Evolutionary conservation across 225 moss, liverwort and hornwort genomes (phyloP).

Genomic region (Neckera pumila): DNA sequence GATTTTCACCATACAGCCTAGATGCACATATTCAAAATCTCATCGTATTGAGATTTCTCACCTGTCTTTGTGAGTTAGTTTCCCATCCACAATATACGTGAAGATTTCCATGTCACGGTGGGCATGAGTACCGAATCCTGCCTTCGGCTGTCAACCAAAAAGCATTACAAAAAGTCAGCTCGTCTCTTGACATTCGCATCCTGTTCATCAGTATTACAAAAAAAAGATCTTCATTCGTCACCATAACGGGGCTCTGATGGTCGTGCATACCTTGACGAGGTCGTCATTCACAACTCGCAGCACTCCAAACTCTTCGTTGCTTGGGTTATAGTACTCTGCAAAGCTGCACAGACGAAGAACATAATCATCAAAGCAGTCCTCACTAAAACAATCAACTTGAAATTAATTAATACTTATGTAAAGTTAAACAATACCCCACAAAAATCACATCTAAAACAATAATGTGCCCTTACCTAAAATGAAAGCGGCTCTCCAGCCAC

Average conservation of each 20-base stretch:
- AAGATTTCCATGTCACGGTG: constrained; percentile 97
- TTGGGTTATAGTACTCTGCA: constrained; percentile 66
- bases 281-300: constrained; percentile 91
- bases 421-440: not conserved
- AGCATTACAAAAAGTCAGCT: not conserved
- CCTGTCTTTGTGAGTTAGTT: constrained; percentile 96
- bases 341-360: constrained; percentile 35
- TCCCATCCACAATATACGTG: constrained; percentile 75
- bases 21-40: not conserved
- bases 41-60: not conserved
- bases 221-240: no score
- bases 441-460: not conserved
- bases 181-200: not conserved
- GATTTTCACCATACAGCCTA: not conserved
- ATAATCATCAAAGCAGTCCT: not conserved
- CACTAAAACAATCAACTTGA: not conserved
- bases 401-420: not conserved
- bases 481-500: constrained; percentile 97
- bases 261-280: constrained; percentile 64
- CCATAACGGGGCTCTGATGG: not conserved
- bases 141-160: constrained; percentile 45
- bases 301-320: constrained; percentile 67
- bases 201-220: not conserved
- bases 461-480: constrained; percentile 51
- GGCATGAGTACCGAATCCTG: constrained; percentile 73